phyloP scores from a whole-genome alignment of 2,329 filamentous ascomycete species.

The Aspergillus caelatus region DNA sequence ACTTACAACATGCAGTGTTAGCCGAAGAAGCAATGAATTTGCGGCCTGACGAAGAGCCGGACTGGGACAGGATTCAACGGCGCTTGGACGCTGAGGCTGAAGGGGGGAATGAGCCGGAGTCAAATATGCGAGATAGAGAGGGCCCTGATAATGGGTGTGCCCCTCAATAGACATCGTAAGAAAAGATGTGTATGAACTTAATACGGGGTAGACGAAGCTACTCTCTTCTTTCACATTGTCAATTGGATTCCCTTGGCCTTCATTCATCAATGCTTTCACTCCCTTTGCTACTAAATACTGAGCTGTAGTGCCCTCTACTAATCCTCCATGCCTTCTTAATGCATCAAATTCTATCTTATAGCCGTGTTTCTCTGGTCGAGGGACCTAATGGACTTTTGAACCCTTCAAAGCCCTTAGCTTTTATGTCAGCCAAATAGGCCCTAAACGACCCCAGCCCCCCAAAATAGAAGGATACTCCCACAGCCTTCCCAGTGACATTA shows the following conservation, averaged over 20 bases:
- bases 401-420: slow-evolving; percentile 4
- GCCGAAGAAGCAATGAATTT: neutral
- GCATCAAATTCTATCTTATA: neutral
- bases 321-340: neutral
- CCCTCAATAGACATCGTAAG: neutral
- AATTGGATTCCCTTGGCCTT: neutral
- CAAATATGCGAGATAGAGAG: neutral
- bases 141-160: neutral
- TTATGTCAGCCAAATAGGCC: slow-evolving; percentile 1
- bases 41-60: neutral
- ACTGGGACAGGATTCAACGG: neutral
- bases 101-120: neutral
- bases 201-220: neutral
- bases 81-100: neutral
- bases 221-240: neutral
- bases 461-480: slow-evolving; percentile 1
- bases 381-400: slow-evolving; percentile 6
- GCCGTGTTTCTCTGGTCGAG: neutral
- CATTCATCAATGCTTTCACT: no score
- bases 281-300: no score
- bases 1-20: neutral
- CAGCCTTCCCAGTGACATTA: slow-evolving; percentile 28
- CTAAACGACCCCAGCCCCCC: slow-evolving; percentile 11
- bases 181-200: neutral
- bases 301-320: neutral